Evolutionary conservation across 441 rosid species (phyloP).

Genomic region (Gossypium trilobum): DNA sequence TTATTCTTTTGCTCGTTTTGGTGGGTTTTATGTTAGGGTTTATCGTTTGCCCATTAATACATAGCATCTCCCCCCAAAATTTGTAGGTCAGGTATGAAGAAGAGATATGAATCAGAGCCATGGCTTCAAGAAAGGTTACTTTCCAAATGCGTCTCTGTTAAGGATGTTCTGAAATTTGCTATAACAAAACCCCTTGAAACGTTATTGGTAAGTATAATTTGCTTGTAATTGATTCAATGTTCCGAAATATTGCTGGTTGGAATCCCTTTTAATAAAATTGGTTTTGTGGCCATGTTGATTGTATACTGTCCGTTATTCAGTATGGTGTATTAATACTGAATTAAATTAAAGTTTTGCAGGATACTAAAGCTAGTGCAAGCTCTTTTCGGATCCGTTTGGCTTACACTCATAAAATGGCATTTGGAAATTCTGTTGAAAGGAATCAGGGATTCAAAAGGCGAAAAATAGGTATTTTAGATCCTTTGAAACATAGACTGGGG

Average conservation of each 20-base stretch:
- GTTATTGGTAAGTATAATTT: slow-evolving; percentile 41
- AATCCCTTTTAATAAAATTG: neutral
- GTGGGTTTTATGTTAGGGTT: neutral
- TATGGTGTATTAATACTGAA: slow-evolving; percentile 19
- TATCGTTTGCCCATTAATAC: neutral
- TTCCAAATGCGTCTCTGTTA: slow-evolving; percentile 37
- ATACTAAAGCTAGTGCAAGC: slow-evolving; percentile 48
- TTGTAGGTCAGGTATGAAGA: slow-evolving; percentile 51
- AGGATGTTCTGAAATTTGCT: slow-evolving; percentile 63
- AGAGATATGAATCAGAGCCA: slow-evolving; percentile 47
- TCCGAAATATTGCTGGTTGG: neutral
- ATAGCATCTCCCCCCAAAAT: neutral
- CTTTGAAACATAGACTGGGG: neutral
- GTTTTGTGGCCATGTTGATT: neutral
- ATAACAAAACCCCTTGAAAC: slow-evolving; percentile 36
- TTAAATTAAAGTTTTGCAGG: slow-evolving; percentile 53
- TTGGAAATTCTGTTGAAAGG: slow-evolving; percentile 28
- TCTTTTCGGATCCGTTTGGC: slow-evolving; percentile 62
- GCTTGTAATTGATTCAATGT: slow-evolving; percentile 14
- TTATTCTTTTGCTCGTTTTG: neutral
- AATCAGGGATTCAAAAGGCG: slow-evolving; percentile 53
- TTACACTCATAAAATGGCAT: slow-evolving; percentile 34
- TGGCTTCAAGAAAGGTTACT: slow-evolving; percentile 41
- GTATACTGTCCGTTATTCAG: neutral
- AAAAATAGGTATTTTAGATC: slow-evolving; percentile 45